Conservation (phyloP, 139 green algal species). For the Chlorella sp. region DNA sequence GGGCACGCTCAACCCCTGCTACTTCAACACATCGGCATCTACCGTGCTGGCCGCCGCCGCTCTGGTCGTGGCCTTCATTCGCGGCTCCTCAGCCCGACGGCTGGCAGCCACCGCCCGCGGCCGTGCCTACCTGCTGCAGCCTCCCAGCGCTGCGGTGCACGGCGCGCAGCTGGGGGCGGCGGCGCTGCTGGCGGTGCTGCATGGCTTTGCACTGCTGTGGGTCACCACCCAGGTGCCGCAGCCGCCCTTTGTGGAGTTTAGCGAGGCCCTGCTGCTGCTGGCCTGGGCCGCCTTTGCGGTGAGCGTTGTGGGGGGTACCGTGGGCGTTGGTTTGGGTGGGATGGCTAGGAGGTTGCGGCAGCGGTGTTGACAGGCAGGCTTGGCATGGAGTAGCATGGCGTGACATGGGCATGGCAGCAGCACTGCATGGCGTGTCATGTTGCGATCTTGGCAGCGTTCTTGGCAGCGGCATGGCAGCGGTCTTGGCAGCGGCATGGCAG, state of each 20-base stretch:
- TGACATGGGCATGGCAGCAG: too few relatives aligned
- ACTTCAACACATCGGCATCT: conserved; percentile 17
- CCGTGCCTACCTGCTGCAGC: neutral
- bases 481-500: too few relatives aligned
- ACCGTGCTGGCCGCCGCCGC: neutral
- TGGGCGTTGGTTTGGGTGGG: neutral
- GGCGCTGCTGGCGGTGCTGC: neutral
- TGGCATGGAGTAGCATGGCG: neutral
- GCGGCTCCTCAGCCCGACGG: neutral
- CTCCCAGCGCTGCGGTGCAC: neutral
- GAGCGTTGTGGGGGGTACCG: too few relatives aligned
- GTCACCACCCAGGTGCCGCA: neutral
- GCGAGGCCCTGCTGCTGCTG: conserved; percentile 22
- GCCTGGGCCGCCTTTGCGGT: conserved; percentile 22
- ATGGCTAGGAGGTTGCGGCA: neutral
- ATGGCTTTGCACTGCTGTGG: conserved; percentile 31
- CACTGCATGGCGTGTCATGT: too few relatives aligned
- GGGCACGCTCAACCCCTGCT: conserved; percentile 19
- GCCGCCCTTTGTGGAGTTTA: conserved; percentile 17
- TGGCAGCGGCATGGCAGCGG: too few relatives aligned
- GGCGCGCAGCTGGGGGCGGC: conserved; percentile 2
- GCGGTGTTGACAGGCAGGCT: neutral
- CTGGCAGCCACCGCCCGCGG: neutral
- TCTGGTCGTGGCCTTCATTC: neutral
- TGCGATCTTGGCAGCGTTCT: too few relatives aligned